Percentiles rank a stretch among this genome's conserved stretches.
These are phyloP conservation scores for Trichaptum fuscoviolaceum DNA, from an alignment of 768 basidiomycete species.

Conservation along the genomic window DNA sequence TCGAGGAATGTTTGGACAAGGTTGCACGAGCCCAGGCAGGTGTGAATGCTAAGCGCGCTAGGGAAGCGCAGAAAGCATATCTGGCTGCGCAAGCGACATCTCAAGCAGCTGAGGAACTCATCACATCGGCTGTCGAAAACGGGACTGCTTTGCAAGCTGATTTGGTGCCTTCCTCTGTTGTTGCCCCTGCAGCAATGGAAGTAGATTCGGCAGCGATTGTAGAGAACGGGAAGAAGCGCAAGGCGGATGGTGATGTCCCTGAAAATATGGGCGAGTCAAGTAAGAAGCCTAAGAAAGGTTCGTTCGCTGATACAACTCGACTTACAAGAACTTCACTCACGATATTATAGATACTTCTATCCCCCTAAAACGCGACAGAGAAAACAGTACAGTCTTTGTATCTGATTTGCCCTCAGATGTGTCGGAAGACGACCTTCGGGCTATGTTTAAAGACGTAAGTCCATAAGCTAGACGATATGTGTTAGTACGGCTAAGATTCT, in stretches of 20 bases:
- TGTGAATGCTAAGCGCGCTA: slow-evolving; percentile 56
- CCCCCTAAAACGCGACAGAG: slow-evolving; percentile 83
- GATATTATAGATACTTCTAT: slow-evolving; percentile 28
- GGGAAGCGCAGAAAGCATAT: slow-evolving; percentile 65
- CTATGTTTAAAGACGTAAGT: slow-evolving; percentile 83
- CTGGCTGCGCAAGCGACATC: slow-evolving; percentile 47
- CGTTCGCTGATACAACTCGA: slow-evolving; percentile 18
- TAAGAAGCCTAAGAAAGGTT: slow-evolving; percentile 64
- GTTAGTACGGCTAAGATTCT: not conserved
- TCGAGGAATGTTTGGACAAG: slow-evolving; percentile 58
- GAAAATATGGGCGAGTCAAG: slow-evolving; percentile 28
- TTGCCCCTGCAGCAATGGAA: slow-evolving; percentile 29
- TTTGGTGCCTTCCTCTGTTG: not conserved
- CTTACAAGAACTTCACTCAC: not conserved
- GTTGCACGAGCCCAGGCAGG: slow-evolving; percentile 61
- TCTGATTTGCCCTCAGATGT: slow-evolving; percentile 55
- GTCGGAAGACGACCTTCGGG: slow-evolving; percentile 59
- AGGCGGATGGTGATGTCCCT: slow-evolving; percentile 44
- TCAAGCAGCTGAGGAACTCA: slow-evolving; percentile 39
- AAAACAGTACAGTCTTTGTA: slow-evolving; percentile 90
- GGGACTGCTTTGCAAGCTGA: slow-evolving; percentile 2
- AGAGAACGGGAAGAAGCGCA: slow-evolving; percentile 51
- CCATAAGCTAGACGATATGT: not conserved
- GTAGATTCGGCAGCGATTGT: slow-evolving; percentile 32
- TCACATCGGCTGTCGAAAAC: slow-evolving; percentile 30